Base-by-base conservation (phyloP, 495 filamentous ascomycete species). In the Neurospora sp. region DNA sequence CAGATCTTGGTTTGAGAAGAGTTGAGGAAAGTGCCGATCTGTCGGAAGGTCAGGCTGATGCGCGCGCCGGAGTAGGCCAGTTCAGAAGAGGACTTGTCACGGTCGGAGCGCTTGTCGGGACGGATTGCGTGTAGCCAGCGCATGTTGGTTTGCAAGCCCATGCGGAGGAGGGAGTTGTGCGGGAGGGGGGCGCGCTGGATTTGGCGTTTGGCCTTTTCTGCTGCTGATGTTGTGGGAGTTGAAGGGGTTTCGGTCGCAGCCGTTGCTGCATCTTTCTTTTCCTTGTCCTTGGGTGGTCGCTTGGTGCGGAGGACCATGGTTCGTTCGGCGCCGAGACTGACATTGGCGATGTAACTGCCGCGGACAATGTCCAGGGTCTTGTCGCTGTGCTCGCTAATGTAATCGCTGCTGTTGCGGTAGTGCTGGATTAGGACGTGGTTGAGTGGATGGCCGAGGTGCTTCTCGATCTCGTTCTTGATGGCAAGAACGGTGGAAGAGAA, bases 381-480 rank as follows among this genome's bases (percentile, higher is more conserved):
- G 77, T 99, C 96, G 39, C 92, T 94, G 79, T 99, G 96, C 77
- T 99, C 96, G 9, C 94, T 97, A 73, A 99, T 99, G 75, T 92
- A 91, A 80, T 99, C 96, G n/a, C 90, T 87, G 22, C 96, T 94
- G 75, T 88, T 86, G 10, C 96, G 94, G 77, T 99, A 99, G 53
- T 94, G 87, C 78, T 99, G 96, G 41, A 98, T 95, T 16, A 99
- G 85, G 10, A 91, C 94, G 77, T 99, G 96, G 78, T 99, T 99
- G 18, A 98, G 83, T 7, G 91, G 86, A 77, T 98, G 96, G 7
- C 91, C 88, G 6, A 97, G 83, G 10, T 88, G 83, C 40, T 86
- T 83, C 75, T 97, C 90, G 4, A 93, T 87, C 41, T 84, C 83
- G 18, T 85, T 75, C 38, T 91, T 90, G 61, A 97, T 91, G 42